Percentiles rank a stretch among this genome's conserved stretches.
These are phyloP conservation scores for Copromyces sp. DNA, from an alignment of 495 filamentous ascomycete species.

Conservation along the genomic window DNA sequence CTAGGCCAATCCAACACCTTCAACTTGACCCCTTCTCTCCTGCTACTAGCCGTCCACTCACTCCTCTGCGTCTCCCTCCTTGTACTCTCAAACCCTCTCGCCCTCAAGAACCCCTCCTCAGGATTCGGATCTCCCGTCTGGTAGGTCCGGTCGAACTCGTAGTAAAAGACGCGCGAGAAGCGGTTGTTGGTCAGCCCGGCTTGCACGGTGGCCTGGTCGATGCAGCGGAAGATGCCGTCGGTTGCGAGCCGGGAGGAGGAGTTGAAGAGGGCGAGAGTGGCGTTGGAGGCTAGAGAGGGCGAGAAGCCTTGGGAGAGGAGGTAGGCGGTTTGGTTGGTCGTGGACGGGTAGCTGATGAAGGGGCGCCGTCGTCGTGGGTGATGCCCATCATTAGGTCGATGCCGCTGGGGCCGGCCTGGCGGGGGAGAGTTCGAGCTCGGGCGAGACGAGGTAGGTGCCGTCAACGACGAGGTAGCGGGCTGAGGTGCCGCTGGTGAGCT, in stretches of 20 bases:
- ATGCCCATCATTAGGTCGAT: conserved; percentile 36
- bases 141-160: conserved; percentile 45
- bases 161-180: conserved; percentile 31
- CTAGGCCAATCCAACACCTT: conserved; percentile 29
- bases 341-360: conserved; percentile 32
- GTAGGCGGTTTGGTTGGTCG: conserved; percentile 25
- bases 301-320: conserved; percentile 30
- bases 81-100: conserved; percentile 22
- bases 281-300: conserved; percentile 18
- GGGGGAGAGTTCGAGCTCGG: conserved; percentile 20
- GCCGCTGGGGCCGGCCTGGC: conserved; percentile 18
- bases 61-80: conserved; percentile 6
- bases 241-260: conserved; percentile 33
- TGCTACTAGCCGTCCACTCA: conserved; percentile 21
- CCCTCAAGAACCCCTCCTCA: conserved; percentile 18
- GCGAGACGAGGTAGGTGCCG: conserved; percentile 32
- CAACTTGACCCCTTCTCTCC: conserved; percentile 11
- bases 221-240: conserved; percentile 41
- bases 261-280: conserved; percentile 36
- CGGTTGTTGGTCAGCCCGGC: conserved; percentile 20
- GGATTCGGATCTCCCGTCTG: conserved; percentile 37
- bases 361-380: conserved; percentile 42
- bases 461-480: conserved; percentile 38
- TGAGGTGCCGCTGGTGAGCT: conserved; percentile 15
- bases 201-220: conserved; percentile 38